Base-by-base conservation (phyloP, 2,329 filamentous ascomycete species). In the Apiospora saccharicola region DNA sequence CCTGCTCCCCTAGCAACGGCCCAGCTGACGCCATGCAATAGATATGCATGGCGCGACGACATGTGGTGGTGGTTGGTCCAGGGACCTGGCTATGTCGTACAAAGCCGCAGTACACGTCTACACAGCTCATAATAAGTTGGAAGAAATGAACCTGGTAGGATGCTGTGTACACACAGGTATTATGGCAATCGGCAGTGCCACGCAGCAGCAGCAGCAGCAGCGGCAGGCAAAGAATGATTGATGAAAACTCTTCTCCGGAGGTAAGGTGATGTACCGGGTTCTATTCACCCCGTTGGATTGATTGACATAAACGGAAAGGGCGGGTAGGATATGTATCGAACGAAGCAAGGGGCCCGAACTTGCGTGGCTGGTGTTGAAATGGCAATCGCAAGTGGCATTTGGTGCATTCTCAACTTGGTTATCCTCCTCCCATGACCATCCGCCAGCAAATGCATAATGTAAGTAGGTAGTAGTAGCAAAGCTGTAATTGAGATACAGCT, bases 41-140 rank as follows among this genome's bases (percentile, higher is more conserved):
- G 57, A 22, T 6, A n/a, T 64, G 34, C 5, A 64, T 64, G 34
- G 8, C 19, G 57, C 57, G 57, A 34, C 57, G 34, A 41, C 34
- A 64, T 41, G 30, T 64, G 57, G 57, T 64, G 24, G 30, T 64
- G 57, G 57, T 64, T 64, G 57, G 53, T 37, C 53, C 30, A 34
- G 30, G 30, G 57, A 41, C 57, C 57, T 41, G 57, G 57, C 10
- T 41, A 6, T 24, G 57, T 64, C 57, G 57, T 41, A 64, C 57
- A 14, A 64, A 41, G 13, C 57, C 30, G 57, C 57, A 37, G 22
- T 64, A 41, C 6, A 14, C 41, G 34, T 22, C 34, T 41, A 12
- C 19, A 24, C 19, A 41, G 30, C 34, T 41, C 19, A 64, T 64
- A 34, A 64, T n/a, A n/a, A n/a, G n/a, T 41, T 64, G 57, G 57